Evolutionary conservation across 495 filamentous ascomycete genomes (phyloP).

Genomic region (Penicillium roqueforti): DNA sequence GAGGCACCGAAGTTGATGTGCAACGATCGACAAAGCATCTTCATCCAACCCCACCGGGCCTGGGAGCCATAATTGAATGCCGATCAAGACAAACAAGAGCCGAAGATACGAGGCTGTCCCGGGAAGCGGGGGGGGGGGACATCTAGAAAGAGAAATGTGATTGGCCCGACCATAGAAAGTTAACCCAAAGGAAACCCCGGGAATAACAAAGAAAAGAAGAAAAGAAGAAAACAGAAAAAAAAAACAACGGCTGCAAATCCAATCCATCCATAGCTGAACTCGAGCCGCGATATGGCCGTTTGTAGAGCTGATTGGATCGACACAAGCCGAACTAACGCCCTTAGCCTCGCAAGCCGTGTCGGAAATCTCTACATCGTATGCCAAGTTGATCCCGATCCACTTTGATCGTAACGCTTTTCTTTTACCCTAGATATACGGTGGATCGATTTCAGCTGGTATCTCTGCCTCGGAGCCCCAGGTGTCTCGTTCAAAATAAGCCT

Average conservation of each 20-base stretch:
- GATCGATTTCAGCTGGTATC: conserved; percentile 22
- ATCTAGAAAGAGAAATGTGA: neutral
- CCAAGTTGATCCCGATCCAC: neutral
- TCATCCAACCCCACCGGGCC: neutral
- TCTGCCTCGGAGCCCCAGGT: conserved; percentile 26
- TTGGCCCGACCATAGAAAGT: no score
- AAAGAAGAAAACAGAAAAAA: conserved; percentile 3
- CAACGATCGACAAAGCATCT: neutral
- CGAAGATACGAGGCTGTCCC: no score
- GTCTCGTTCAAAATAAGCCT: conserved; percentile 4
- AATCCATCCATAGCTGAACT: conserved; percentile 27
- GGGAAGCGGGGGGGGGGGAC: neutral
- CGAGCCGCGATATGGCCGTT: conserved; percentile 17
- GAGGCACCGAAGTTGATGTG: neutral
- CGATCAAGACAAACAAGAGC: conserved; percentile 6
- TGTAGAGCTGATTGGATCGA: conserved; percentile 20
- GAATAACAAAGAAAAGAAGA: neutral
- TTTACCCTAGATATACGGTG: neutral
- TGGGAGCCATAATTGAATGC: neutral
- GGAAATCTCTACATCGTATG: neutral
- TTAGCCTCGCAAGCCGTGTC: conserved; percentile 15
- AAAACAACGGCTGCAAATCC: conserved; percentile 1
- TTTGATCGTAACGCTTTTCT: neutral
- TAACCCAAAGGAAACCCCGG: no score
- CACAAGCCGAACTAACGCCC: conserved; percentile 14